These are phyloP conservation scores for Gastrolobium villosum DNA, from an alignment of 306 rosid genomes.

Conservation along the genomic window DNA sequence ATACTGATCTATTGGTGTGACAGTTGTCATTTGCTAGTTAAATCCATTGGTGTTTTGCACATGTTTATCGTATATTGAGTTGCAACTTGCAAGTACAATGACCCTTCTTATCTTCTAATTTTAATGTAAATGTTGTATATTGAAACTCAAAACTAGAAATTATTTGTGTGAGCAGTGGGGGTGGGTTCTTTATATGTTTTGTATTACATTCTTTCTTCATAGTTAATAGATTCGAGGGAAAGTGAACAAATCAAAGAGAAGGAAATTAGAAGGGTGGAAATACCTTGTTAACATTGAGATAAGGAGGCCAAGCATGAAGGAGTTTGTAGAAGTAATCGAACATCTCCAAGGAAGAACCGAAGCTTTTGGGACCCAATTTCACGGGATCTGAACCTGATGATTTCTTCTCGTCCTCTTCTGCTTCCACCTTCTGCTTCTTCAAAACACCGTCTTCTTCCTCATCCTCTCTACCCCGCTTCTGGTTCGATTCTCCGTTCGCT, in stretches of 20 bases:
- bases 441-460: not conserved
- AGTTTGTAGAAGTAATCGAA: constrained; percentile 71
- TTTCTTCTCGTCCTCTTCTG: constrained; percentile 43
- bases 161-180: too few species aligned
- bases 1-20: too few species aligned
- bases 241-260: not conserved
- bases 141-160: too few species aligned
- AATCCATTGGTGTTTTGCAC: too few species aligned
- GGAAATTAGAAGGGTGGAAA: not conserved
- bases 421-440: constrained; percentile 18
- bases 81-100: too few species aligned
- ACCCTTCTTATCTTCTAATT: too few species aligned
- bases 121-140: too few species aligned
- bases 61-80: too few species aligned
- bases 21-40: too few species aligned
- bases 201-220: too few species aligned
- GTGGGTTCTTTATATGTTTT: too few species aligned
- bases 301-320: constrained; percentile 77
- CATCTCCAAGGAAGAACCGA: constrained; percentile 68
- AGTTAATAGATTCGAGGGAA: too few species aligned
- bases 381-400: constrained; percentile 47
- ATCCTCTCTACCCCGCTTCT: constrained; percentile 51
- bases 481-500: constrained; percentile 11
- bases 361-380: constrained; percentile 58
- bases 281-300: constrained; percentile 79